Percentiles rank a stretch among this genome's conserved stretches.
phyloP scores from a whole-genome alignment of 345 rosid genomes.

The Noccaea bulbosa region DNA sequence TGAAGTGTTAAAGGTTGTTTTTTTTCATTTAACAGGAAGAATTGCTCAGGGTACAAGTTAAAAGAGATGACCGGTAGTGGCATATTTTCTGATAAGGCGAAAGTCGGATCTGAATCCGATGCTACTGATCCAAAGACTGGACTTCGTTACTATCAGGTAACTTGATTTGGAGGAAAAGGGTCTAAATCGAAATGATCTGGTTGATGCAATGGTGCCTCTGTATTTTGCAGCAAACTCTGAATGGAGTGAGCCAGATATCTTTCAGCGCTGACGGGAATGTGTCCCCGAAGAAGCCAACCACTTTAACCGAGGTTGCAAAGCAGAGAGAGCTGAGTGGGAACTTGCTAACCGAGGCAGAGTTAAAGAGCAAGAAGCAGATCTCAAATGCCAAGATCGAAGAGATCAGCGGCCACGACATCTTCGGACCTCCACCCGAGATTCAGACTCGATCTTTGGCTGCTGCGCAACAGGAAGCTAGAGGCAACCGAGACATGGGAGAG shows the following conservation, averaged over 20 bases:
- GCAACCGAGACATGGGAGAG: constrained; percentile 65
- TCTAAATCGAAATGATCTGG: not conserved
- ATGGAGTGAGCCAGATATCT: constrained; percentile 84
- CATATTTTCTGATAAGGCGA: constrained; percentile 55
- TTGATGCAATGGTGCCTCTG: not conserved
- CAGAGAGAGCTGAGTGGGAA: constrained; percentile 83
- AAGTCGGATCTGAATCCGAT: constrained; percentile 54
- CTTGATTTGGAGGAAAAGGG: not conserved
- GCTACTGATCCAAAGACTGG: constrained; percentile 58
- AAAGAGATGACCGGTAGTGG: constrained; percentile 94
- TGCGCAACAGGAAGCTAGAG: constrained; percentile 59
- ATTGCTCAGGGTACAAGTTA: constrained; percentile 80
- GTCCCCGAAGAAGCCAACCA: constrained; percentile 73
- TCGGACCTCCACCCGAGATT: constrained; percentile 74
- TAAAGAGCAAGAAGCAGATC: constrained; percentile 67
- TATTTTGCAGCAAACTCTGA: constrained; percentile 64
- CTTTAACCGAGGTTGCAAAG: constrained; percentile 81
- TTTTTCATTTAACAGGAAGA: constrained; percentile 63
- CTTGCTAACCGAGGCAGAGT: constrained; percentile 60
- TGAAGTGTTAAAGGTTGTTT: constrained; percentile 2
- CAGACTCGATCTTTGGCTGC: constrained; percentile 69
- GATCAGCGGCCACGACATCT: constrained; percentile 87
- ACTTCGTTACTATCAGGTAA: constrained; percentile 71
- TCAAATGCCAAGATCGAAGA: constrained; percentile 82
- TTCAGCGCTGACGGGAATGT: constrained; percentile 70